Percentiles rank a stretch among this genome's conserved stretches.
These are phyloP conservation scores for Persicaria maculosa DNA, from an alignment of 148 eudicot species.

Conservation along the genomic window DNA sequence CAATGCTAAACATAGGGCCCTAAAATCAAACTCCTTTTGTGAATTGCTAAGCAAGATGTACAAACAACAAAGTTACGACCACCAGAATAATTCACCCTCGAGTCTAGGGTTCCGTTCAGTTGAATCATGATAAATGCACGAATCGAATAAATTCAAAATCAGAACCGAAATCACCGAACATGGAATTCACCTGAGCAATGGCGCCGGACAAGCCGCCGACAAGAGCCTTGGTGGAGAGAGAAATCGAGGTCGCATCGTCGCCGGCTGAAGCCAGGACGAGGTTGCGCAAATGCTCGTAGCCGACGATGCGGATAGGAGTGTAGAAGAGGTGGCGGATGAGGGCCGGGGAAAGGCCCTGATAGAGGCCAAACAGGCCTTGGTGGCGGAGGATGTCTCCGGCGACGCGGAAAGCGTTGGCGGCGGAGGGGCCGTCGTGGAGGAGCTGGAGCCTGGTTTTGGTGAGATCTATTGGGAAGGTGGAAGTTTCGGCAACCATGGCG, in stretches of 20 bases:
- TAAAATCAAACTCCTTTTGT: background rate
- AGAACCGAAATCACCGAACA: background rate
- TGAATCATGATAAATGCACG: background rate
- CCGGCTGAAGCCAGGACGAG: constrained; percentile 14
- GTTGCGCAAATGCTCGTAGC: constrained; percentile 54
- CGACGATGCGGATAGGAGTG: constrained; percentile 35
- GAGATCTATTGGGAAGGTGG: constrained; percentile 27
- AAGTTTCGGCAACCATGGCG: constrained; percentile 71
- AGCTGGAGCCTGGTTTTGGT: too few species aligned
- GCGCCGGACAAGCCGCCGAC: constrained; percentile 79
- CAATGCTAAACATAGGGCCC: too few species aligned
- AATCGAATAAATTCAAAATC: constrained; percentile 7
- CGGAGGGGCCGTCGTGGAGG: too few species aligned
- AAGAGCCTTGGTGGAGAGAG: constrained; percentile 47
- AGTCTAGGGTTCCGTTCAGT: background rate
- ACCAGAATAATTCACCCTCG: too few species aligned
- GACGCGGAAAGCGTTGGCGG: too few species aligned
- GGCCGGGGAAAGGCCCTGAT: too few species aligned
- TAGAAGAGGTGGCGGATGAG: too few species aligned
- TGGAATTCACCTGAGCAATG: constrained; percentile 63
- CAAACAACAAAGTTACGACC: too few species aligned
- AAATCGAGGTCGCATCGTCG: constrained; percentile 18
- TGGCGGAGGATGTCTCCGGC: too few species aligned
- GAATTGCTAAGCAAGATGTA: background rate
- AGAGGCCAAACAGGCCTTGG: too few species aligned